phyloP scores from a whole-genome alignment of 345 rosid species.

The Raphanus raphanistrum region DNA sequence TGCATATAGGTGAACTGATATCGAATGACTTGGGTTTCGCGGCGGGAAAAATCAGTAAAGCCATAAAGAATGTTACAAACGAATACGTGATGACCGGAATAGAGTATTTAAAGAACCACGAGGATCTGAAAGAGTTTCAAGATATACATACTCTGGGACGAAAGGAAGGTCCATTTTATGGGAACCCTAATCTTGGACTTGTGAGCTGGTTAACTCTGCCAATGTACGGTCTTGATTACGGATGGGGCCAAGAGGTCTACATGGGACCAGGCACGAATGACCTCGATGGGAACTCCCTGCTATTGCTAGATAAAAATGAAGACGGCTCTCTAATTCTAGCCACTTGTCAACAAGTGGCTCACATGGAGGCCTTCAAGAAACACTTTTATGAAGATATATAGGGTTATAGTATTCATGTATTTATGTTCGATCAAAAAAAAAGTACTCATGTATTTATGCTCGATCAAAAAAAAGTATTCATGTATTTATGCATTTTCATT shows the following conservation, averaged over 20 bases:
- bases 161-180: constrained; percentile 52
- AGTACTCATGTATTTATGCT: too few species aligned
- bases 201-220: constrained; percentile 68
- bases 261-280: constrained; percentile 57
- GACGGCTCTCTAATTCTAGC: constrained; percentile 33
- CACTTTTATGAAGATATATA: constrained; percentile 39
- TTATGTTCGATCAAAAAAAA: background rate
- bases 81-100: constrained; percentile 45
- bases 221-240: constrained; percentile 54
- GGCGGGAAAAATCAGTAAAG: constrained; percentile 42
- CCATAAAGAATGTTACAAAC: constrained; percentile 44
- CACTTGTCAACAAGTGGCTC: constrained; percentile 33
- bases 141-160: constrained; percentile 54
- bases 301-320: constrained; percentile 41
- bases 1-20: constrained; percentile 38
- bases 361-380: constrained; percentile 41
- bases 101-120: constrained; percentile 46
- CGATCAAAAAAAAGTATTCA: background rate
- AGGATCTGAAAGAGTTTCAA: constrained; percentile 48
- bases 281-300: constrained; percentile 49
- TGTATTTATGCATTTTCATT: constrained; percentile 16
- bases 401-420: background rate
- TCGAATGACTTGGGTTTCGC: constrained; percentile 50
- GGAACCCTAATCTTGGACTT: constrained; percentile 64
- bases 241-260: constrained; percentile 62